Conservation (phyloP, 768 basidiomycete genomes). For the Cyathus striatus region DNA sequence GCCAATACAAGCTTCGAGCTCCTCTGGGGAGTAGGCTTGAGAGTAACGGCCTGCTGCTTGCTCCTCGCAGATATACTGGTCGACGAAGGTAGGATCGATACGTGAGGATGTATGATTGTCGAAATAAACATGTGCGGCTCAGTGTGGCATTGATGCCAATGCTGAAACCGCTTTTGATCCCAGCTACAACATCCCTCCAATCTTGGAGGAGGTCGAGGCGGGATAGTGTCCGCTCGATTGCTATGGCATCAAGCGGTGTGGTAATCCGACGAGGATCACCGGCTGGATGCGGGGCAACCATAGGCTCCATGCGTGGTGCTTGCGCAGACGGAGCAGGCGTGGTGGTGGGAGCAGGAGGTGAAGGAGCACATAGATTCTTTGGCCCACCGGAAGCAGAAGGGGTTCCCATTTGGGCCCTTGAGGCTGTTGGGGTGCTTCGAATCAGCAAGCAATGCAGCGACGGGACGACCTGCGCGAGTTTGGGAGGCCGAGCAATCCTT, state of each 20-base stretch:
- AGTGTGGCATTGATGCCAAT: slow-evolving; percentile 18
- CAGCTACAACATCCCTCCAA: slow-evolving; percentile 20
- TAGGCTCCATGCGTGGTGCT: neutral
- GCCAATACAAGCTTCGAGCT: slow-evolving; percentile 28
- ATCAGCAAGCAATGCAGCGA: slow-evolving; percentile 7
- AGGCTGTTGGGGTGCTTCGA: slow-evolving; percentile 13
- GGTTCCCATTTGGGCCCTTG: slow-evolving; percentile 9
- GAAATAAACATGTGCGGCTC: slow-evolving; percentile 15
- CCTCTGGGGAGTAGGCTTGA: slow-evolving; percentile 15
- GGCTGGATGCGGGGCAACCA: neutral
- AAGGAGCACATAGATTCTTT: neutral
- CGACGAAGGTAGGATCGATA: slow-evolving; percentile 22
- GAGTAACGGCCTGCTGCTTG: slow-evolving; percentile 25
- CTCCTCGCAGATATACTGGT: slow-evolving; percentile 25
- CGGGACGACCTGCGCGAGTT: slow-evolving; percentile 17
- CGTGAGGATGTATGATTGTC: slow-evolving; percentile 26
- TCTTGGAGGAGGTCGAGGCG: neutral
- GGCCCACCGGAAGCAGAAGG: slow-evolving; percentile 23
- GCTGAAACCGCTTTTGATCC: slow-evolving; percentile 30
- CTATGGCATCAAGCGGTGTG: neutral
- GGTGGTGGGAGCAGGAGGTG: neutral
- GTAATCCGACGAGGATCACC: neutral
- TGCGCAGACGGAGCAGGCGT: neutral
- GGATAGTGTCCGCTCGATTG: neutral
- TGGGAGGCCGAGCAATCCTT: slow-evolving; percentile 10